Conservation (phyloP, 2,329 filamentous ascomycete genomes). For the Reticulascus tulasneorum region DNA sequence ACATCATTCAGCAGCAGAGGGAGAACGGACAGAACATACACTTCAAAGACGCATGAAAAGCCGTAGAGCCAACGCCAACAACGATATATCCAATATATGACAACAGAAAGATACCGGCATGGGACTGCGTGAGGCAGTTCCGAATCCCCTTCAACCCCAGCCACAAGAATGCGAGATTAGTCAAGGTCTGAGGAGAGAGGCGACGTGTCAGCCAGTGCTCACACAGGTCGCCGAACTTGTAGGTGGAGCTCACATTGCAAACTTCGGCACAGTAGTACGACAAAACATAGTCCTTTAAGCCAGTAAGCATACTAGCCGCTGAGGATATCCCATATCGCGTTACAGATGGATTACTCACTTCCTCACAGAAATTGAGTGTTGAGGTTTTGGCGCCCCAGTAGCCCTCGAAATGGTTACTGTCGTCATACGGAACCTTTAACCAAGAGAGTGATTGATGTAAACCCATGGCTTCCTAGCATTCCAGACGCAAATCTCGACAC, state of each 20-base stretch:
- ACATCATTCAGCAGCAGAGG: too few relatives aligned
- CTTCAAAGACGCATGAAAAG: constrained; percentile 55
- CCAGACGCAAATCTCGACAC: too few relatives aligned
- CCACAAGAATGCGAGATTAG: constrained; percentile 77
- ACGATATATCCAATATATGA: constrained; percentile 50
- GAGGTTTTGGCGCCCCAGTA: constrained; percentile 69
- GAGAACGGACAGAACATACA: constrained; percentile 33
- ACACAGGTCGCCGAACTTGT: background rate
- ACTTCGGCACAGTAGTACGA: constrained; percentile 74
- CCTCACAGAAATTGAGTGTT: constrained; percentile 77
- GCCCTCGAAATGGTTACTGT: constrained; percentile 30
- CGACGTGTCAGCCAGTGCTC: background rate
- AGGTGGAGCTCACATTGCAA: constrained; percentile 48
- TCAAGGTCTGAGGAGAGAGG: constrained; percentile 61
- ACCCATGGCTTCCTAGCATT: too few relatives aligned
- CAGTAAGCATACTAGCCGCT: constrained; percentile 13
- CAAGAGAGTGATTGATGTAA: too few relatives aligned
- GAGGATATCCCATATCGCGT: too few relatives aligned
- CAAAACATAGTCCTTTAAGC: constrained; percentile 56
- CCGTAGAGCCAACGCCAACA: constrained; percentile 51
- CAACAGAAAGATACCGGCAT: constrained; percentile 73
- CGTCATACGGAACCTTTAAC: constrained; percentile 9
- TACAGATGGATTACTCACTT: too few relatives aligned
- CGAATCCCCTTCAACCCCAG: constrained; percentile 71
- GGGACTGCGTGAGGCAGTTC: constrained; percentile 67